These are phyloP conservation scores for Microstegium vimineum DNA, from an alignment of 176 grass and related monocot species.

Conservation along the genomic window DNA sequence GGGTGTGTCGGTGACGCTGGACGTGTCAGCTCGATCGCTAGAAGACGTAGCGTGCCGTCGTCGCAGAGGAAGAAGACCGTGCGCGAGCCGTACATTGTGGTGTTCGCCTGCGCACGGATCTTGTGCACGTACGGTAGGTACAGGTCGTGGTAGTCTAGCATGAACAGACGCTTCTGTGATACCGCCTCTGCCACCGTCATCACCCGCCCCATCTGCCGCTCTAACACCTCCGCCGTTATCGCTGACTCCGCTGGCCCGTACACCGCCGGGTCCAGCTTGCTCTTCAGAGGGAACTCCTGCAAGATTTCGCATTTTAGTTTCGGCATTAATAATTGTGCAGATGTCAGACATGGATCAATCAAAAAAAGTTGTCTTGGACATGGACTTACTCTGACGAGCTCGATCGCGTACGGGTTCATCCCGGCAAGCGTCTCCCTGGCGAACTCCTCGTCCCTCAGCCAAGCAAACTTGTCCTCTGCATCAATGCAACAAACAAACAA, in stretches of 20 bases:
- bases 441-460: constrained; percentile 85
- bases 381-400: constrained; percentile 55
- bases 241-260: constrained; percentile 68
- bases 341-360: not conserved
- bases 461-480: constrained; percentile 74
- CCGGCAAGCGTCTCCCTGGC: constrained; percentile 78
- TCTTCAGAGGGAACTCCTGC: constrained; percentile 64
- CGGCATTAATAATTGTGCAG: too few species aligned
- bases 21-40: constrained; percentile 81
- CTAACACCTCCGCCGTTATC: constrained; percentile 51
- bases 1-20: constrained; percentile 36
- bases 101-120: constrained; percentile 48
- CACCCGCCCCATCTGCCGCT: constrained; percentile 32
- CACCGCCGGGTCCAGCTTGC: constrained; percentile 64
- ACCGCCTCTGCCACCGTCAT: constrained; percentile 65
- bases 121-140: constrained; percentile 79
- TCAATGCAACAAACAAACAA: too few species aligned
- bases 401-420: constrained; percentile 64
- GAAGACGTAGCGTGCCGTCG: constrained; percentile 54
- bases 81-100: constrained; percentile 74
- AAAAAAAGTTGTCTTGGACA: not conserved
- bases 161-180: constrained; percentile 59
- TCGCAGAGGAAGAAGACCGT: constrained; percentile 71
- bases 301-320: not conserved
- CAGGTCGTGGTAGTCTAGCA: constrained; percentile 79